A percentile compares a stretch with the other conserved stretches of the same genome.
These are phyloP conservation scores for Arachis stenosperma DNA, from an alignment of 306 rosid species.

Conservation along the genomic window DNA sequence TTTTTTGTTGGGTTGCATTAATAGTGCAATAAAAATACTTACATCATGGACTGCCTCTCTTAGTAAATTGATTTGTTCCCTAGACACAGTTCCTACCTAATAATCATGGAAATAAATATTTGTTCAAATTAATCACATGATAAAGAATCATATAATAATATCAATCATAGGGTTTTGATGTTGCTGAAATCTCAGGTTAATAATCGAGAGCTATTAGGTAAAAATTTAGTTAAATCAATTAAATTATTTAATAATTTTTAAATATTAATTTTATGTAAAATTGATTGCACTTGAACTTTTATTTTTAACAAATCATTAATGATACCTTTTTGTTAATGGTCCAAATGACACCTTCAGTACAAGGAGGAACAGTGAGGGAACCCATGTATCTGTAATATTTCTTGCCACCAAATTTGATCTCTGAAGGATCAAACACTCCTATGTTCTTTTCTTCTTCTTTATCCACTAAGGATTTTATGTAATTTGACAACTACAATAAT, in stretches of 20 bases:
- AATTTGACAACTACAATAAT: slow-evolving; percentile 49
- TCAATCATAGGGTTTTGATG: no score
- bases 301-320: not conserved
- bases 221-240: no score
- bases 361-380: slow-evolving; percentile 80
- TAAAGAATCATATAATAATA: not conserved
- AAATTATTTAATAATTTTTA: no score
- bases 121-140: not conserved
- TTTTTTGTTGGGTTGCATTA: not conserved
- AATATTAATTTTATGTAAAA: no score
- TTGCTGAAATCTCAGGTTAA: no score
- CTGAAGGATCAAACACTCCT: slow-evolving; percentile 60
- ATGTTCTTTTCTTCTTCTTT: slow-evolving; percentile 32
- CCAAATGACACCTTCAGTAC: slow-evolving; percentile 81
- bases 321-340: slow-evolving; percentile 61
- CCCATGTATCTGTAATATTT: slow-evolving; percentile 71
- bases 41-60: slow-evolving; percentile 66
- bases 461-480: slow-evolving; percentile 42
- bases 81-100: slow-evolving; percentile 54
- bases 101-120: not conserved
- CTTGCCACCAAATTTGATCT: slow-evolving; percentile 46
- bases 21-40: slow-evolving; percentile 34
- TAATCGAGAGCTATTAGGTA: no score
- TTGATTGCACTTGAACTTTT: no score
- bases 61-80: slow-evolving; percentile 49